Evolutionary conservation across 768 basidiomycete species (phyloP), one percentile per base, ranked within the genome.

Genomic region (Leccinum imitatum): DNA sequence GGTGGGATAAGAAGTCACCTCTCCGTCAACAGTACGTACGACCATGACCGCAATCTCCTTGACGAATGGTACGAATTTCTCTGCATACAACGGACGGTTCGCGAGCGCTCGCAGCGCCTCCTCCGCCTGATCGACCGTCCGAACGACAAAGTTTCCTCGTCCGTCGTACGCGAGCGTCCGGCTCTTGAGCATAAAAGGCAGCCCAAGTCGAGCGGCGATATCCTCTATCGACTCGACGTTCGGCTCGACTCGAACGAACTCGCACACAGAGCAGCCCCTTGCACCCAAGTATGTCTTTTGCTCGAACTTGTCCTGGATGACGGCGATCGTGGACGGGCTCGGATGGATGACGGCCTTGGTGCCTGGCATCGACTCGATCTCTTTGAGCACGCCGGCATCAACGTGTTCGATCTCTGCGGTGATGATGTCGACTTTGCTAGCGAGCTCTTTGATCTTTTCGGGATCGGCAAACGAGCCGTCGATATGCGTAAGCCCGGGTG

Each of bases 351-450:
- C 58, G 17, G 75, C 76, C 21, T 53, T 62, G 21, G 50, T 54
- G 69, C 71, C 66, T 3, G 33, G 13, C 72, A 74, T 13, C 59
- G 70, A 56, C 72, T 67, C 55, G 65, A 69, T 37, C 65, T 73
- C 81, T 53, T 87, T 83, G 10, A 99, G 79, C 0, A 91, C 84
- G 21, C 77, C 77, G 11, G 82, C 91, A 63, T 96, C 85, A 61
- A 99, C 93, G 68, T 99, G 97, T 75, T 99, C 96, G 35, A 98
- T 98, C 79, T 99, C 96, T 54, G 96, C 87, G 0, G 96, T 98
- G 53, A 98, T 78, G 35, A 98, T 78, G 67, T 98, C 90, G 31
- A 90, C 95, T 69, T 86, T 86, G 13, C 72, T 62, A 0, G 95
- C 93, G 39, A 99, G 84, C 63, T 90, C 82, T 47, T 79, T 81